These are phyloP conservation scores for Ascobolus immersus DNA, from an alignment of 495 filamentous ascomycete species.

Conservation along the genomic window DNA sequence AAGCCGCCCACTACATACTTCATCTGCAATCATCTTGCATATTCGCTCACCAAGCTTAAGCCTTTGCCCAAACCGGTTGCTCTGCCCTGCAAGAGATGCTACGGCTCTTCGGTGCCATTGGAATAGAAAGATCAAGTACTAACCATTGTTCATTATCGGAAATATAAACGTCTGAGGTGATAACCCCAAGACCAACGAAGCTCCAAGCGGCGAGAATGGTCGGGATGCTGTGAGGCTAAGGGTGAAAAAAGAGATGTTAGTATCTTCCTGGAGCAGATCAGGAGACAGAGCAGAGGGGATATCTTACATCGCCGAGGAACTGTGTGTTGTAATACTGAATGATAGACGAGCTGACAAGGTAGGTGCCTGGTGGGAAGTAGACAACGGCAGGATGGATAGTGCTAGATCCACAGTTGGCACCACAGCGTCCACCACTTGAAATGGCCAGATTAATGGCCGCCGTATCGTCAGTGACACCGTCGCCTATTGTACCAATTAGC, in stretches of 20 bases:
- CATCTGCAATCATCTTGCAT: too few species aligned
- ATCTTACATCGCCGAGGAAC: slow-evolving; percentile 57
- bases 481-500: slow-evolving; percentile 15
- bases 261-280: too few species aligned
- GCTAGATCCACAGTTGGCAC: slow-evolving; percentile 44
- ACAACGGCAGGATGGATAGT: slow-evolving; percentile 51
- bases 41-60: too few species aligned
- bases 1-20: too few species aligned
- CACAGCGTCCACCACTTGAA: slow-evolving; percentile 49
- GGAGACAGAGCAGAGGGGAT: too few species aligned
- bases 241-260: too few species aligned
- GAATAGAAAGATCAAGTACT: too few species aligned
- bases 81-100: too few species aligned
- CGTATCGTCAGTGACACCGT: slow-evolving; percentile 64
- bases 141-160: slow-evolving; percentile 36
- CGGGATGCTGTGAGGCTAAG: slow-evolving; percentile 33
- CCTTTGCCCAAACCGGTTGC: too few species aligned
- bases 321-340: slow-evolving; percentile 59
- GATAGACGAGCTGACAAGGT: slow-evolving; percentile 41
- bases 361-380: slow-evolving; percentile 60
- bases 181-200: slow-evolving; percentile 67
- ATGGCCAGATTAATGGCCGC: slow-evolving; percentile 75
- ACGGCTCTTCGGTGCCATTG: too few species aligned
- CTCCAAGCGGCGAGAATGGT: slow-evolving; percentile 45
- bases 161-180: slow-evolving; percentile 70